Evolutionary conservation across 2,329 filamentous ascomycete genomes (phyloP), one percentile per base, ranked within the genome.

Genomic region (Aurifilum marmelostoma): DNA sequence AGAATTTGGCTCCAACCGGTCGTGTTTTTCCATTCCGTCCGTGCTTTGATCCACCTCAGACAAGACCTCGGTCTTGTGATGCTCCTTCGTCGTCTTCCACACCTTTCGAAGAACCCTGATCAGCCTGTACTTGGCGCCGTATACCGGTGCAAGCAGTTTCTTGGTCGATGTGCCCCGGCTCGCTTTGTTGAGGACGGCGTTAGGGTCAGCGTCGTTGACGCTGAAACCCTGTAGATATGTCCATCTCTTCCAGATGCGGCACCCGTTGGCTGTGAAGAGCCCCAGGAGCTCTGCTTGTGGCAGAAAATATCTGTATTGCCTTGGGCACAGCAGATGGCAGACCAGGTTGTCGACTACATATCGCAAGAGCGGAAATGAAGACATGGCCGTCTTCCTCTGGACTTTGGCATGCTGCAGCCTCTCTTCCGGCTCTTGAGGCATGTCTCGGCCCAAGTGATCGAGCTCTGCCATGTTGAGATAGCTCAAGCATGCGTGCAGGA

Each of bases 381-480:
- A 74, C 27, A 75, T 72, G 52, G 77, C 69, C 3, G 77, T 75
- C 9, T 73, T 71, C 50, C 75, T 74, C 63, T 78, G 76, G 69
- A 74, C 66, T 16, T 66, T 67, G 2, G 72, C 68, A 59, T 73
- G 73, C 11, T 66, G 52, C 29, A 72, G 67, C 71, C 73, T 69
- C 65, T 62, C 70, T n/a, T 27, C 63, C 16, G 47, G 56, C 47
- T 72, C 71, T 52, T 66, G 58, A 43, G 52, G 60, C 34, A 67
- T 63, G 39, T 67, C 63, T 8, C 74, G 73, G n/a, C 73, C 75
- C 1, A 79, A 72, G 14, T 73, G 67, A 18, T 77, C 76, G 41
- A 79, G 77, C 65, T 79, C 77, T 4, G 73, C 70, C 73, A 77
- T 76, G 73, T 78, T 76, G 67, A 79, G 75, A 67, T 76, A 79